Percentiles rank a stretch among this genome's conserved stretches.
Conservation (phyloP, 495 filamentous ascomycete species). For the Neurospora sp. region DNA sequence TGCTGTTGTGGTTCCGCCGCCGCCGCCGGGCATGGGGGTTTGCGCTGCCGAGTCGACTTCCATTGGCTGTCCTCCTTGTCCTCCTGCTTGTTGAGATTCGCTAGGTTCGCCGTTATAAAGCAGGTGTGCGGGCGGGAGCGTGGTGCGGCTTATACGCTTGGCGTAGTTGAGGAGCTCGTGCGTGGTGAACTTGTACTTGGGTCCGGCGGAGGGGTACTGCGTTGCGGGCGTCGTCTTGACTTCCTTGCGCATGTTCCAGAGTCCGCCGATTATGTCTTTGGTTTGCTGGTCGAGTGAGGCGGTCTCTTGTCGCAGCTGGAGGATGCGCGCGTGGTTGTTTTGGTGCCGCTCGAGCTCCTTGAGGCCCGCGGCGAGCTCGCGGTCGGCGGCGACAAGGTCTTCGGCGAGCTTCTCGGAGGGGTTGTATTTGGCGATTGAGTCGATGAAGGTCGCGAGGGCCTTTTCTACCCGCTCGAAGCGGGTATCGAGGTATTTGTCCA, state of each 20-base stretch:
- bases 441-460: conserved; percentile 54
- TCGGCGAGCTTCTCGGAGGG: conserved; percentile 53
- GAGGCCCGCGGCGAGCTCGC: conserved; percentile 48
- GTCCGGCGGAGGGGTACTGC: conserved; percentile 28
- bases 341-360: conserved; percentile 60
- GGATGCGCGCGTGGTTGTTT: conserved; percentile 52
- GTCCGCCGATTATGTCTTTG: conserved; percentile 44
- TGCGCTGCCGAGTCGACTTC: conserved; percentile 3
- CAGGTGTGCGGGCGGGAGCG: conserved; percentile 52
- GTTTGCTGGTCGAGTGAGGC: conserved; percentile 50
- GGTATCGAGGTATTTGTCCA: conserved; percentile 49
- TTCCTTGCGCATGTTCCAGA: conserved; percentile 59
- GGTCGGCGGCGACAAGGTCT: conserved; percentile 58
- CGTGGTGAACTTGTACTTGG: conserved; percentile 43
- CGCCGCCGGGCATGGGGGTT: conserved; percentile 8
- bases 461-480: conserved; percentile 61
- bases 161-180: conserved; percentile 62
- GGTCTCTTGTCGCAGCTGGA: conserved; percentile 50
- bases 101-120: neutral
- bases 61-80: neutral
- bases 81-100: neutral
- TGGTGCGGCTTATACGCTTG: conserved; percentile 61
- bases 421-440: conserved; percentile 70
- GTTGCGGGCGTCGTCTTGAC: conserved; percentile 49
- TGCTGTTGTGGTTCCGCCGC: conserved; percentile 11